phyloP scores from a whole-genome alignment of 257 asterid genomes.

The Jasminum sambac region DNA sequence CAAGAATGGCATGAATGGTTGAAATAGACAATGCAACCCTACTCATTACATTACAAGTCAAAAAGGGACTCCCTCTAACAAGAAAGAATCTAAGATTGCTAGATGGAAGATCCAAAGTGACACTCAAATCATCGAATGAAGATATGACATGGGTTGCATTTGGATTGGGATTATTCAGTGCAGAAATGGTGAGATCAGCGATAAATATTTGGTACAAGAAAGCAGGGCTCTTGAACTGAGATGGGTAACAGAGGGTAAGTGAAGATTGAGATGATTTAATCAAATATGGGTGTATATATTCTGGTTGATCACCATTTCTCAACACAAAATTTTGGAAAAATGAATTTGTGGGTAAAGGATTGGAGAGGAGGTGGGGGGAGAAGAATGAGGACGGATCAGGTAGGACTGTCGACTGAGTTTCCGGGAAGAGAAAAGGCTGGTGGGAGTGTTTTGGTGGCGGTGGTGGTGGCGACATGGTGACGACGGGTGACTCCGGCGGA shows the following conservation, averaged over 20 bases:
- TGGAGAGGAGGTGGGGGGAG: conserved; percentile 58
- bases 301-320: conserved; percentile 88
- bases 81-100: conserved; percentile 68
- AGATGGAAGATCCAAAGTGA: conserved; percentile 77
- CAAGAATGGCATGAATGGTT: conserved; percentile 76
- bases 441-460: conserved; percentile 22
- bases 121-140: conserved; percentile 66
- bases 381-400: conserved; percentile 83
- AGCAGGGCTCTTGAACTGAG: conserved; percentile 51
- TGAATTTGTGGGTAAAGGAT: conserved; percentile 83
- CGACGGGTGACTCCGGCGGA: conserved; percentile 15
- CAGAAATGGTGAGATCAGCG: conserved; percentile 59
- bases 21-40: conserved; percentile 54
- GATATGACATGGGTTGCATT: conserved; percentile 54
- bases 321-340: conserved; percentile 82
- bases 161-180: conserved; percentile 47
- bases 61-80: conserved; percentile 82
- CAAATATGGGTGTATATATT: conserved; percentile 78
- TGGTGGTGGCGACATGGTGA: conserved; percentile 30
- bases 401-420: conserved; percentile 65
- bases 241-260: conserved; percentile 69
- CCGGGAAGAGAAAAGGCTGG: conserved; percentile 72
- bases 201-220: conserved; percentile 64
- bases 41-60: conserved; percentile 56
- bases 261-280: conserved; percentile 57